A percentile compares a stretch with the other conserved stretches of the same genome.
Conservation (phyloP, 805 yeast genomes). For the Candida dajiaensis region DNA sequence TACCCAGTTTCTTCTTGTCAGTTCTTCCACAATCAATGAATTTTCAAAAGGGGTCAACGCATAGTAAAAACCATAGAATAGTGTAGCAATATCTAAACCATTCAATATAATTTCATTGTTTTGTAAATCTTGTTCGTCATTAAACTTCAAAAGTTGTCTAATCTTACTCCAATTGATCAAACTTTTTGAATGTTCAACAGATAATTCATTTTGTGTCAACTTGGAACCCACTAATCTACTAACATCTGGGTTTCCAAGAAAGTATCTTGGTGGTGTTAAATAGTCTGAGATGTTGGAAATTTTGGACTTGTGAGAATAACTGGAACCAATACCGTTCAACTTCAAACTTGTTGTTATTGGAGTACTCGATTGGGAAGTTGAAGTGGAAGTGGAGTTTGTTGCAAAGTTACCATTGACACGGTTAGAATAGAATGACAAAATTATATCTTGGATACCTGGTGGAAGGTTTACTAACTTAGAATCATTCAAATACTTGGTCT, state of each 20-base stretch:
- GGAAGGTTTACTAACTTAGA: constrained; percentile 17
- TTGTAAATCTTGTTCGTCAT: constrained; percentile 35
- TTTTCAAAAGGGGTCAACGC: constrained; percentile 64
- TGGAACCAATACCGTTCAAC: background rate
- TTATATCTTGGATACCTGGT: constrained; percentile 28
- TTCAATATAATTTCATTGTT: constrained; percentile 2
- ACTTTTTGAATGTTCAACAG: constrained; percentile 11
- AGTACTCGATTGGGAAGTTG: background rate
- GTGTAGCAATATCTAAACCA: constrained; percentile 17
- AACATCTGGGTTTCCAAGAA: background rate
- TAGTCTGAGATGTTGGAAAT: constrained; percentile 5
- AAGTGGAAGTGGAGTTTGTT: background rate
- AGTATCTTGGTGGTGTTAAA: constrained; percentile 8
- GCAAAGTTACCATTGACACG: constrained; percentile 7
- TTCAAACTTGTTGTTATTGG: background rate
- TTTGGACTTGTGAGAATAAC: background rate
- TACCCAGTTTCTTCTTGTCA: constrained; percentile 75
- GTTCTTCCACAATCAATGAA: constrained; percentile 70
- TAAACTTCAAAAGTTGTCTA: background rate
- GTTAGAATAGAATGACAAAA: constrained; percentile 21
- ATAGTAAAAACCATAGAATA: constrained; percentile 89
- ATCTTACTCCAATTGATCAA: constrained; percentile 9
- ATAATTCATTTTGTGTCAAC: constrained; percentile 5
- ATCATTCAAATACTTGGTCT: constrained; percentile 15
- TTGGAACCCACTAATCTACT: background rate